Percentiles rank a stretch among this genome's conserved stretches.
Evolutionary conservation across 495 filamentous ascomycete genomes (phyloP).

Genomic region (Aspergillus ostianus): DNA sequence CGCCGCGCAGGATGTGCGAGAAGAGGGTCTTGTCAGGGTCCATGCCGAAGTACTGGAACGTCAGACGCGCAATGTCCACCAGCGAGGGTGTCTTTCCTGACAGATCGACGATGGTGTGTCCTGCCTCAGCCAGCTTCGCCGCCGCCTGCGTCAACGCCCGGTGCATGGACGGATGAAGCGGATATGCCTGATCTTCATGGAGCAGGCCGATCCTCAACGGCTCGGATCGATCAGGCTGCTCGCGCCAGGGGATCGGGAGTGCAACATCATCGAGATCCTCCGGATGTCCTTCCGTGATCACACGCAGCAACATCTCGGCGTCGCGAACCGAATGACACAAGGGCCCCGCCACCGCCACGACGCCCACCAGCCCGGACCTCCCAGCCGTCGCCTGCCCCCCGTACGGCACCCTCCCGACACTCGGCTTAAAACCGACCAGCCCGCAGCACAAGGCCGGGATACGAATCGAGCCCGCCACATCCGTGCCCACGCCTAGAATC

Average conservation of each 20-base stretch:
- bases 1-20: conserved; percentile 12
- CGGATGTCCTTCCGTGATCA: conserved; percentile 11
- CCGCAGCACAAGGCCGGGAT: conserved; percentile 61
- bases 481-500: conserved; percentile 61
- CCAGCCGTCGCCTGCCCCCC: conserved; percentile 32
- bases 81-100: conserved; percentile 16
- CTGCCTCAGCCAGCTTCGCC: conserved; percentile 32
- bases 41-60: conserved; percentile 28
- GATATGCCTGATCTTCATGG: conserved; percentile 47
- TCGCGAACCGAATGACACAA: conserved; percentile 36
- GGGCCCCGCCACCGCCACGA: conserved; percentile 32
- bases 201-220: conserved; percentile 51
- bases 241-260: conserved; percentile 20
- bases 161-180: conserved; percentile 53
- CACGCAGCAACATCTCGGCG: conserved; percentile 29
- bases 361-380: conserved; percentile 44
- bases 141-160: conserved; percentile 44
- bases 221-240: conserved; percentile 1
- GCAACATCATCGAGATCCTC: conserved; percentile 22
- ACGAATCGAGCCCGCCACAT: conserved; percentile 63
- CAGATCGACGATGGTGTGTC: conserved; percentile 45
- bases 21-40: conserved; percentile 15
- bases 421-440: conserved; percentile 61
- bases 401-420: conserved; percentile 51
- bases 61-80: conserved; percentile 20